Conservation (phyloP, 768 basidiomycete genomes). For the Suillus bovinus region DNA sequence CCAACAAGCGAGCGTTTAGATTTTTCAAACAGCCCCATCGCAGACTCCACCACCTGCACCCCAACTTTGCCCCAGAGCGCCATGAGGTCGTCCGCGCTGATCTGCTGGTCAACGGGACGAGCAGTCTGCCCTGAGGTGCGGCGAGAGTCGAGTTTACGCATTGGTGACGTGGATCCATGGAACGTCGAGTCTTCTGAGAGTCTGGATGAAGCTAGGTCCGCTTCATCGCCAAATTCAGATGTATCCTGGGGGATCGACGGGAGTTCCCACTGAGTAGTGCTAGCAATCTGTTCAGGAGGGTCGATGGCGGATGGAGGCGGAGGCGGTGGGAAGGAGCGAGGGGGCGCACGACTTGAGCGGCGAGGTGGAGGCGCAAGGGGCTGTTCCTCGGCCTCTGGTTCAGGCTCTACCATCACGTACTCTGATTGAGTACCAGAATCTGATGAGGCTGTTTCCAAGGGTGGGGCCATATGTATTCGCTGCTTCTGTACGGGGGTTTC, state of each 20-base stretch:
- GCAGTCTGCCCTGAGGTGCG: slow-evolving; percentile 14
- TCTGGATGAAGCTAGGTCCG: slow-evolving; percentile 50
- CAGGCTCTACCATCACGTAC: slow-evolving; percentile 67
- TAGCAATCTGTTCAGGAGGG: slow-evolving; percentile 36
- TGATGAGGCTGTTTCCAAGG: slow-evolving; percentile 5
- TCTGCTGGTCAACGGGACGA: slow-evolving; percentile 34
- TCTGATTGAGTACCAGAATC: slow-evolving; percentile 39
- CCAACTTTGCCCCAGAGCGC: slow-evolving; percentile 74
- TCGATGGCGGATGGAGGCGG: slow-evolving; percentile 39
- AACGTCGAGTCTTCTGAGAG: slow-evolving; percentile 63
- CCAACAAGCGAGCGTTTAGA: slow-evolving; percentile 80
- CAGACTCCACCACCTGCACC: slow-evolving; percentile 69
- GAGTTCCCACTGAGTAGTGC: slow-evolving; percentile 62
- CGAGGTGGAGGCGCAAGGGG: slow-evolving; percentile 43
- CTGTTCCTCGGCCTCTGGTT: slow-evolving; percentile 35
- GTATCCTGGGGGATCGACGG: slow-evolving; percentile 56
- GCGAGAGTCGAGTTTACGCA: slow-evolving; percentile 16
- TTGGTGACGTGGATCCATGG: slow-evolving; percentile 26
- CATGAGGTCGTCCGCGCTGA: slow-evolving; percentile 67
- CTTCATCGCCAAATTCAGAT: slow-evolving; percentile 57
- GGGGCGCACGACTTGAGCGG: slow-evolving; percentile 28
- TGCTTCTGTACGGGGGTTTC: slow-evolving; percentile 16
- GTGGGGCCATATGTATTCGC: background rate
- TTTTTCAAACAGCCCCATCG: slow-evolving; percentile 65
- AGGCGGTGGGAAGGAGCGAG: slow-evolving; percentile 30